A percentile compares a stretch with the other conserved stretches of the same genome.
Evolutionary conservation across 2,329 filamentous ascomycete genomes (phyloP).

Genomic region (Colletotrichum simmondsii): DNA sequence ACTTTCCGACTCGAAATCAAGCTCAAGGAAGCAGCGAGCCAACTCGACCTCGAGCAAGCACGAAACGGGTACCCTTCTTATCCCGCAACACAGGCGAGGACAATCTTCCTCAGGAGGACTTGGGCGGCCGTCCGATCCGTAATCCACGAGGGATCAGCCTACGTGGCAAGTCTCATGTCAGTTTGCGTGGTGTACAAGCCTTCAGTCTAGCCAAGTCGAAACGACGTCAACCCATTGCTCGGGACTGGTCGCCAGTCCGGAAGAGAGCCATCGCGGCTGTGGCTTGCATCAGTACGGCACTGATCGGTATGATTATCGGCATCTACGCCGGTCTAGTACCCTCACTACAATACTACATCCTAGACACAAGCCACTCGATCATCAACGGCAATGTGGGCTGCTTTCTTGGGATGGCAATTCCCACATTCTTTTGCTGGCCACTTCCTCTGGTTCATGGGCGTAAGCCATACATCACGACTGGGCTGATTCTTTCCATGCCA

Average conservation of each 20-base stretch:
- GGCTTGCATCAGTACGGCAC: conserved; percentile 77
- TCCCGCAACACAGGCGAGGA: conserved; percentile 35
- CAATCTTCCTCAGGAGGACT: conserved; percentile 39
- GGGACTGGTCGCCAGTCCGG: conserved; percentile 75
- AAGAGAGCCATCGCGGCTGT: conserved; percentile 77
- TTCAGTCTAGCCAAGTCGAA: conserved; percentile 66
- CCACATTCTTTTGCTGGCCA: conserved; percentile 79
- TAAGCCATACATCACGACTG: conserved; percentile 79
- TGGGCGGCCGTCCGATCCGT: conserved; percentile 40
- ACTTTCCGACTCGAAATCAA: conserved; percentile 31
- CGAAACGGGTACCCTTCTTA: conserved; percentile 21
- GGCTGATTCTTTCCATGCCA: conserved; percentile 76
- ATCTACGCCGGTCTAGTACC: conserved; percentile 84
- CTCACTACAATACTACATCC: conserved; percentile 82
- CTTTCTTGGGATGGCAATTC: conserved; percentile 76
- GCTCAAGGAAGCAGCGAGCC: conserved; percentile 32
- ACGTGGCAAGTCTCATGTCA: conserved; percentile 63
- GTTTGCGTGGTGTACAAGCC: conserved; percentile 58
- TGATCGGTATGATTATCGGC: conserved; percentile 77
- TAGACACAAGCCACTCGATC: conserved; percentile 73
- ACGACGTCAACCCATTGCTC: conserved; percentile 73
- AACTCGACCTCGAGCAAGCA: conserved; percentile 22
- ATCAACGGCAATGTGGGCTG: conserved; percentile 80
- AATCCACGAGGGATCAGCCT: conserved; percentile 54
- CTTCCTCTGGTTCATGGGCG: conserved; percentile 79